Evolutionary conservation across 805 yeast genomes (phyloP).

Genomic region (Saccharomycopsis sp.): DNA sequence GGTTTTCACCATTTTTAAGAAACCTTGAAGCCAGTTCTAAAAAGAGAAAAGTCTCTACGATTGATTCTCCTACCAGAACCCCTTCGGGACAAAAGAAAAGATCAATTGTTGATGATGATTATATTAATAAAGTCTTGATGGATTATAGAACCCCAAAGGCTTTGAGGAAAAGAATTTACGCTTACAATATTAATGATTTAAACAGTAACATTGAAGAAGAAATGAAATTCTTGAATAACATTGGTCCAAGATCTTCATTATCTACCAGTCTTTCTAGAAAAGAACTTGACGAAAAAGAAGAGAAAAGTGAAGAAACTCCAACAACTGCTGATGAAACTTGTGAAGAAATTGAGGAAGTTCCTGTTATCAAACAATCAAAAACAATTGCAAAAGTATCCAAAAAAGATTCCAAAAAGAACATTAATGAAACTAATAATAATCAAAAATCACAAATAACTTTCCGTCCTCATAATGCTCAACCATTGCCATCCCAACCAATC

Average conservation of each 20-base stretch:
- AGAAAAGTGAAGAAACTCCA: no score
- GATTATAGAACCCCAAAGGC: conserved; percentile 12
- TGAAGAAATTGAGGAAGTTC: no score
- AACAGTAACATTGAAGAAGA: conserved; percentile 5
- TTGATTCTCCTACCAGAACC: conserved; percentile 12
- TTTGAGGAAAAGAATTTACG: conserved; percentile 5
- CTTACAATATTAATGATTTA: conserved; percentile 2
- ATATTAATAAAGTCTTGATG: conserved; percentile 6
- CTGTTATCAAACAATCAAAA: no score
- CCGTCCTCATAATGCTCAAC: no score
- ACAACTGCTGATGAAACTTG: no score
- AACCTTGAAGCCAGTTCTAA: neutral
- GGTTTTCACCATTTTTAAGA: conserved; percentile 12
- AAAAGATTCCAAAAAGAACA: no score
- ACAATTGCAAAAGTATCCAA: no score
- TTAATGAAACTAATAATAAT: no score
- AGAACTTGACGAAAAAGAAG: no score
- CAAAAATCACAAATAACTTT: no score
- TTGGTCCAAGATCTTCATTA: neutral
- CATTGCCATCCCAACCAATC: no score
- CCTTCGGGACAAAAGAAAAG: conserved; percentile 2
- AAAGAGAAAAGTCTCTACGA: conserved; percentile 3
- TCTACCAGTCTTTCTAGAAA: no score
- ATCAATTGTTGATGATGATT: neutral
- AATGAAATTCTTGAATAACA: conserved; percentile 1